phyloP scores from a whole-genome alignment of 176 grass and related monocot genomes.

The Rhipidocladum racemiflorum region DNA sequence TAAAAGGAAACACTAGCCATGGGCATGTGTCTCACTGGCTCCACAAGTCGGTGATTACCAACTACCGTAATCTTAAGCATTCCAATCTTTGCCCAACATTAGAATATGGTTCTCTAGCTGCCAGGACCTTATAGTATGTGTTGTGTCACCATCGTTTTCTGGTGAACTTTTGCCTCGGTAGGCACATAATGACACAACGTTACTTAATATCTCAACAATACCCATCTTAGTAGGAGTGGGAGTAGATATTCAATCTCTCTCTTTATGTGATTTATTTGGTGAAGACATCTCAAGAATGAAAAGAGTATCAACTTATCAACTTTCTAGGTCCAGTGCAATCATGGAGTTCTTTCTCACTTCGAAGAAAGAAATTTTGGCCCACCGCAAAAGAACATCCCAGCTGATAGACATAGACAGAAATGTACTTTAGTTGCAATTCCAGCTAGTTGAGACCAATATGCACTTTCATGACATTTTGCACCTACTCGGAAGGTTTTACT shows the following conservation, averaged over 20 bases:
- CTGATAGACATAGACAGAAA: not conserved
- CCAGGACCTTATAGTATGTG: not conserved
- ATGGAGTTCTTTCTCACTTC: conserved; percentile 16
- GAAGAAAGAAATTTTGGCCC: not conserved
- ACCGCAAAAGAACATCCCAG: not conserved
- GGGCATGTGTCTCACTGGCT: conserved; percentile 1
- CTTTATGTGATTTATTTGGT: conserved; percentile 13
- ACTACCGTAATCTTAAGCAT: conserved; percentile 6
- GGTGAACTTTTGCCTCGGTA: conserved; percentile 15
- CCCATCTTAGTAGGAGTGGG: not conserved
- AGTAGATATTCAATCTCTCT: conserved; percentile 26
- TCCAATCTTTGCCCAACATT: conserved; percentile 15
- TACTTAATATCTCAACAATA: conserved; percentile 24
- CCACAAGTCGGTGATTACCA: conserved; percentile 19
- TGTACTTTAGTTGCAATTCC: conserved; percentile 13
- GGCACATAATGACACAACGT: not conserved
- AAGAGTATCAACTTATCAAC: not conserved
- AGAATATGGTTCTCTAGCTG: not conserved
- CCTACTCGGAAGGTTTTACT: not conserved
- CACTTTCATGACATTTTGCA: conserved; percentile 23
- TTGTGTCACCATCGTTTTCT: conserved; percentile 24
- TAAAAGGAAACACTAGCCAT: not conserved
- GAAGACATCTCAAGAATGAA: conserved; percentile 22
- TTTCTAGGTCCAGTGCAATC: conserved; percentile 29
- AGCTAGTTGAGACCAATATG: conserved; percentile 19